Conservation (phyloP, 2,329 filamentous ascomycete species). For the Apiospora marii region DNA sequence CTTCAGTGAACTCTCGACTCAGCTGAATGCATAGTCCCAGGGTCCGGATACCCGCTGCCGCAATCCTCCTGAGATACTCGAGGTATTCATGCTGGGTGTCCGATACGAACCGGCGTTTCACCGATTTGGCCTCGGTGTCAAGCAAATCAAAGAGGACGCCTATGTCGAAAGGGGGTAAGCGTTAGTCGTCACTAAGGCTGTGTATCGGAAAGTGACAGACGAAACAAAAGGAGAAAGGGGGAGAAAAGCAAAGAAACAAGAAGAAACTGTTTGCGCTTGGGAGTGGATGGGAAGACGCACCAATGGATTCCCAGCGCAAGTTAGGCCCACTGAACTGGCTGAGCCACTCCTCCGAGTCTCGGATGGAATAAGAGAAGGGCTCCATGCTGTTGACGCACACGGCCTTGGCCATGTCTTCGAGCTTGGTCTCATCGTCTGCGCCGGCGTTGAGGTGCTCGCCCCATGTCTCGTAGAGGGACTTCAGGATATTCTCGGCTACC, state of each 20-base stretch:
- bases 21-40: constrained; percentile 37
- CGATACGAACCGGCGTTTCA: constrained; percentile 8
- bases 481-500: constrained; percentile 40
- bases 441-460: constrained; percentile 39
- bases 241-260: background rate
- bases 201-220: no score
- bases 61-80: constrained; percentile 27
- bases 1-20: constrained; percentile 38
- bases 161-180: constrained; percentile 35
- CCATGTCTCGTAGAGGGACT: constrained; percentile 44
- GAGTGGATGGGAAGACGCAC: constrained; percentile 38
- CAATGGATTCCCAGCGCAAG: constrained; percentile 54
- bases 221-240: no score
- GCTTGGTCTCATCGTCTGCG: constrained; percentile 35
- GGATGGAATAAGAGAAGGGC: constrained; percentile 46
- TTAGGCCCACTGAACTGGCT: constrained; percentile 47
- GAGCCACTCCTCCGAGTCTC: constrained; percentile 47
- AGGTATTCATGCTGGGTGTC: constrained; percentile 23
- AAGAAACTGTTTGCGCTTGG: background rate
- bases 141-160: constrained; percentile 20
- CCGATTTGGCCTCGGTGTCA: constrained; percentile 17
- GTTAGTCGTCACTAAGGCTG: background rate
- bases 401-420: constrained; percentile 47
- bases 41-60: constrained; percentile 32
- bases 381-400: constrained; percentile 49